Conservation (phyloP, 1,139 yeast genomes). For the Geotrichum phurueaensis region DNA sequence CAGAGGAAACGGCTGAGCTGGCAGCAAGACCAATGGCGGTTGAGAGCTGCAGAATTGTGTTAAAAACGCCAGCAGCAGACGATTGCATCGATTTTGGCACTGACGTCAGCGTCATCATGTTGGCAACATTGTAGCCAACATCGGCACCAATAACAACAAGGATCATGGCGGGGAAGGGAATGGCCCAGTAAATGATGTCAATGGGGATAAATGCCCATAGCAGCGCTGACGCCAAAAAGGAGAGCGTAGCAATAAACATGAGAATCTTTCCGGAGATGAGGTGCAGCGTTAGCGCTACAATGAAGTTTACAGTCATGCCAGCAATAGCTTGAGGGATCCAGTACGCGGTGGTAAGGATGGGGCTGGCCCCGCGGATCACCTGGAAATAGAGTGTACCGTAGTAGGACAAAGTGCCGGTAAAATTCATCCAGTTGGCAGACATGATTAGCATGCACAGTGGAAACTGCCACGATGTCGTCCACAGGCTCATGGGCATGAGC, state of each 20-base stretch:
- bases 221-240: conserved; percentile 35
- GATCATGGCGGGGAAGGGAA: conserved; percentile 41
- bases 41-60: conserved; percentile 39
- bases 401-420: conserved; percentile 38
- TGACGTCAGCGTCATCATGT: conserved; percentile 39
- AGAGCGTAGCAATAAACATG: conserved; percentile 34
- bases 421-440: conserved; percentile 38
- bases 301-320: conserved; percentile 38
- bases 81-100: conserved; percentile 39
- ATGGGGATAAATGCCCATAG: conserved; percentile 40
- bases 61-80: conserved; percentile 44
- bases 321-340: conserved; percentile 38
- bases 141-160: conserved; percentile 44
- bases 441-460: conserved; percentile 37
- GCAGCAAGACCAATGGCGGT: conserved; percentile 41
- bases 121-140: conserved; percentile 41
- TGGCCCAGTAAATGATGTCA: conserved; percentile 38
- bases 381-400: conserved; percentile 41
- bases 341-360: conserved; percentile 41
- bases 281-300: conserved; percentile 43
- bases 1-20: conserved; percentile 36
- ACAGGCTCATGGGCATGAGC: conserved; percentile 43
- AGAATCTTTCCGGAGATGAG: conserved; percentile 38
- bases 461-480: conserved; percentile 28
- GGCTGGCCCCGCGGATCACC: conserved; percentile 34